Conservation (phyloP, 106 monocot genomes). For the Acorus gramineus region DNA sequence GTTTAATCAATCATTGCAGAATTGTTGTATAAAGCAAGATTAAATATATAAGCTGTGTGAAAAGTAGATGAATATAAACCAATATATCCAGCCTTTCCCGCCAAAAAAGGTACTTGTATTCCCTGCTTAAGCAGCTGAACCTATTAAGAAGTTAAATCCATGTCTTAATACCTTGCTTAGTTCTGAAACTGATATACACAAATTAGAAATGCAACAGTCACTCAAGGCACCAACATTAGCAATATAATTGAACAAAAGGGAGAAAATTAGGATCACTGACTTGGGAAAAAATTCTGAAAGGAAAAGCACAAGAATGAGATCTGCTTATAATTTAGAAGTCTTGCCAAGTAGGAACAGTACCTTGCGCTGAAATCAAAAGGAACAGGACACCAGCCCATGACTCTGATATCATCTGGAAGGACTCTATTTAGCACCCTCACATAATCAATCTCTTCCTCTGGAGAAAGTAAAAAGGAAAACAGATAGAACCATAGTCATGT, state of each 20-base stretch:
- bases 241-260: not conserved
- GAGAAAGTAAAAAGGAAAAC: slow-evolving; percentile 6
- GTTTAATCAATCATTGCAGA: too few relatives aligned
- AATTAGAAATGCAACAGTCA: too few relatives aligned
- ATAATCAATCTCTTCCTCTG: slow-evolving; percentile 77
- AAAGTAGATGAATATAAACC: slow-evolving; percentile 25
- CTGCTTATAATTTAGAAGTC: too few relatives aligned
- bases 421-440: slow-evolving; percentile 83
- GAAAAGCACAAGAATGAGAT: too few relatives aligned
- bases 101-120: slow-evolving; percentile 94
- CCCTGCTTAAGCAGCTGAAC: slow-evolving; percentile 89
- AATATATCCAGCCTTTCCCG: slow-evolving; percentile 49
- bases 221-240: too few relatives aligned
- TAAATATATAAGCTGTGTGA: not conserved
- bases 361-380: slow-evolving; percentile 63
- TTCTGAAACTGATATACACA: too few relatives aligned
- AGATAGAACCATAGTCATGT: not conserved
- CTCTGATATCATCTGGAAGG: slow-evolving; percentile 85
- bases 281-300: not conserved
- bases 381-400: slow-evolving; percentile 75
- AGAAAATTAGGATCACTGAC: not conserved
- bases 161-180: too few relatives aligned
- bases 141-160: slow-evolving; percentile 24
- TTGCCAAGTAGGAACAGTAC: slow-evolving; percentile 11
- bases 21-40: too few relatives aligned